Conservation (phyloP, 768 basidiomycete species). For the Tylopilus subfusipes region DNA sequence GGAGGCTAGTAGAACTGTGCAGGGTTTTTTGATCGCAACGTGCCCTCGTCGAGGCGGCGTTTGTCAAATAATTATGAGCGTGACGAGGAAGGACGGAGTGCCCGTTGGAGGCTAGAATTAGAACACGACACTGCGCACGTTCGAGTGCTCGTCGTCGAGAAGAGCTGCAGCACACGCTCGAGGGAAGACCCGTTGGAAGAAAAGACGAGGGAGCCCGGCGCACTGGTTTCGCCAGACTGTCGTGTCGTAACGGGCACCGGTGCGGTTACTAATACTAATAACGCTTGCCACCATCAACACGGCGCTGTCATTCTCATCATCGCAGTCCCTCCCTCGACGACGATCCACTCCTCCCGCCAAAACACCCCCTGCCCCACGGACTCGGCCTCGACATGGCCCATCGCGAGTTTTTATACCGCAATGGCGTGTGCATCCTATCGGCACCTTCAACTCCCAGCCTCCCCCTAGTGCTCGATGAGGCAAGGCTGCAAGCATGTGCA, state of each 20-base stretch:
- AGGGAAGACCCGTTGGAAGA: slow-evolving; percentile 8
- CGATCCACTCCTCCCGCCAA: not conserved
- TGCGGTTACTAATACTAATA: slow-evolving; percentile 31
- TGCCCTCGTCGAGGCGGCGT: slow-evolving; percentile 59
- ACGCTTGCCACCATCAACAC: slow-evolving; percentile 24
- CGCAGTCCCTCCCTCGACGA: slow-evolving; percentile 6
- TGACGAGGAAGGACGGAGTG: slow-evolving; percentile 20
- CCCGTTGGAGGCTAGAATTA: slow-evolving; percentile 18
- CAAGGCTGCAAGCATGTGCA: slow-evolving; percentile 2
- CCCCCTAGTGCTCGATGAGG: not conserved
- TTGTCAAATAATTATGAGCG: slow-evolving; percentile 41
- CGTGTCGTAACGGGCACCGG: slow-evolving; percentile 33
- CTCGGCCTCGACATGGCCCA: not conserved
- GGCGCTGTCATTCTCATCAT: slow-evolving; percentile 17
- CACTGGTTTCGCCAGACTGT: slow-evolving; percentile 31
- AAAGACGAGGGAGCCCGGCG: slow-evolving; percentile 15
- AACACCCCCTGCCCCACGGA: not conserved
- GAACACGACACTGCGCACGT: slow-evolving; percentile 22
- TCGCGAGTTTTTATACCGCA: not conserved
- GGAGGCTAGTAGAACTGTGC: slow-evolving; percentile 46
- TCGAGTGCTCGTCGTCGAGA: slow-evolving; percentile 13
- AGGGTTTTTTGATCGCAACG: slow-evolving; percentile 81
- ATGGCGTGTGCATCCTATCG: not conserved
- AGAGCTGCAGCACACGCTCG: not conserved
- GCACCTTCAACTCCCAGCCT: not conserved